Base-by-base conservation (phyloP, 176 grass and related monocot genomes). In the Oryza punctata region DNA sequence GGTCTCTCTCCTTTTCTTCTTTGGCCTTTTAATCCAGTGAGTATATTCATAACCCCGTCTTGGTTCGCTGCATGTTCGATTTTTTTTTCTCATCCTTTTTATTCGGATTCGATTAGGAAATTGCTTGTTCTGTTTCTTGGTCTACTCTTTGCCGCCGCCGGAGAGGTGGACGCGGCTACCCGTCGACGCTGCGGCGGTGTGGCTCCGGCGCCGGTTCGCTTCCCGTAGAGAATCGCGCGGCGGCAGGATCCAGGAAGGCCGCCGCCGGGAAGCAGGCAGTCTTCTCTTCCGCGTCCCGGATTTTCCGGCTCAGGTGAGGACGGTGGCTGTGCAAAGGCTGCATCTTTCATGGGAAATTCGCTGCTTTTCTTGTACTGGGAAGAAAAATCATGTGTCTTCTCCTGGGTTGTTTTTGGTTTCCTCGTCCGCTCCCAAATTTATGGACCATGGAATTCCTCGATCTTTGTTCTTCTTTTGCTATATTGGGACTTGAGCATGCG, bases 1-100 rank as follows among this genome's bases (percentile, higher is more conserved):
- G 25, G 40, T 78, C 37, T 19, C 24, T 19, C 49, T 6, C 32
- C 5, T 13, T 13, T 29, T 45, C 2, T 35, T 63, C 18, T 19
- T n/a, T n/a, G n/a, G n/a, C 12, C 21, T 10, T 45, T 30, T 57
- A 0, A 10, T 19, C 28, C 0, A 52, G 75, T 65, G 28, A 15
- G 59, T 50, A 80, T 85, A 60, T 77, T 74, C 52, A 38, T 72
- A 59, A 57, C 6, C 28, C 28, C 28, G 76, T 52, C 41, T 73
- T 21, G 21, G 29, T 74, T 73, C 76, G 3, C 47, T 79, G 54
- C 3, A 9, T 28, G 47, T 77, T 38, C 64, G 0, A 23, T 69
- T 76, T 14, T 23, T 71, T 37, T 38, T 38, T 35, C 40, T 69
- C 25, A 7, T 15, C 18, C 54, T 45, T 63, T 63, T 38, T 3